These are phyloP conservation scores for Penicillium expansum DNA, from an alignment of 2,329 filamentous ascomycete genomes.

Conservation along the genomic window DNA sequence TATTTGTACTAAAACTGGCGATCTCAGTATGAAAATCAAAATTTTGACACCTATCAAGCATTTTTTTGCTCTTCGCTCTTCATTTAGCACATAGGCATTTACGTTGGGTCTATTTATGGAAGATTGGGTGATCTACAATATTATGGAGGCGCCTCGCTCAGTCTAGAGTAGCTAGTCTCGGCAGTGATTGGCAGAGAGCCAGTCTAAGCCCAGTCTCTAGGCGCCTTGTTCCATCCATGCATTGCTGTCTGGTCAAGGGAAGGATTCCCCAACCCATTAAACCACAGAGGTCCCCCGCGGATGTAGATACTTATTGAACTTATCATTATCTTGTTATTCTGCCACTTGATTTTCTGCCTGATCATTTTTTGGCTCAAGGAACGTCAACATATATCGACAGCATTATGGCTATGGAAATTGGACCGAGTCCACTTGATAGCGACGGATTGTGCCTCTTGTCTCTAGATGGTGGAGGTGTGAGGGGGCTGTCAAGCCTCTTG, in stretches of 20 bases:
- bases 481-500: slow-evolving; percentile 39
- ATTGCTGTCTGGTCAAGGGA: neutral
- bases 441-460: slow-evolving; percentile 19
- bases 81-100: no score
- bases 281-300: fast-evolving
- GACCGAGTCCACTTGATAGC: slow-evolving; percentile 3
- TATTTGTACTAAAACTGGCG: neutral
- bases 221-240: slow-evolving; percentile 5
- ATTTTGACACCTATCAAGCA: no score
- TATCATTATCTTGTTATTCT: neutral
- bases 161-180: neutral
- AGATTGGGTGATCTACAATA: neutral
- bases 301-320: neutral
- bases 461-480: slow-evolving; percentile 43
- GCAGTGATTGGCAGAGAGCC: neutral
- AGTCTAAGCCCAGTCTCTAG: neutral
- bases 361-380: no score
- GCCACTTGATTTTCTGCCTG: no score
- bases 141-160: neutral
- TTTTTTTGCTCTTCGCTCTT: no score
- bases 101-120: neutral
- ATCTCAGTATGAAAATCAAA: no score
- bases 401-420: neutral
- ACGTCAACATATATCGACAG: neutral
- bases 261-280: neutral